Percentiles rank a stretch among this genome's conserved stretches.
Conservation (phyloP, 2,329 filamentous ascomycete genomes). For the Podosphaera fusca region DNA sequence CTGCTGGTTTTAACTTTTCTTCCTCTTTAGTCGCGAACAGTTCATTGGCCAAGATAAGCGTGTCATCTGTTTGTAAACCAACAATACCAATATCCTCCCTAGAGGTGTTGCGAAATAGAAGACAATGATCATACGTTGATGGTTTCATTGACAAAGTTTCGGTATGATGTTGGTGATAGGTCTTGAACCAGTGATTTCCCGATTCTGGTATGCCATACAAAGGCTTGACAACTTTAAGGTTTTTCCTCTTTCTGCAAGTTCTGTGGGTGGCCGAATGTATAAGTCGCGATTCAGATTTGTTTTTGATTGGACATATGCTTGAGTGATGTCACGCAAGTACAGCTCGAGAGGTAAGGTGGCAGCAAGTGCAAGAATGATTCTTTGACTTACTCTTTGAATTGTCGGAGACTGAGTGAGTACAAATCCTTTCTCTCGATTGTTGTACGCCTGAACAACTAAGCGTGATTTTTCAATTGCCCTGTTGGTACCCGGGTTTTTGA, state of each 20-base stretch:
- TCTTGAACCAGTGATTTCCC: too few relatives aligned
- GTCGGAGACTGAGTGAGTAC: not conserved
- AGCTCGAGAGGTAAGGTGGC: not conserved
- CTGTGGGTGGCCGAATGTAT: not conserved
- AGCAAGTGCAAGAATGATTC: not conserved
- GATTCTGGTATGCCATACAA: too few relatives aligned
- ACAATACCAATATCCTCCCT: too few relatives aligned
- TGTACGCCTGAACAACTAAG: slow-evolving; percentile 3
- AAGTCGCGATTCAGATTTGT: not conserved
- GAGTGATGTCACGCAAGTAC: not conserved
- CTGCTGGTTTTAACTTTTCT: too few relatives aligned
- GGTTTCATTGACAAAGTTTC: too few relatives aligned
- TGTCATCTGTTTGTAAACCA: too few relatives aligned
- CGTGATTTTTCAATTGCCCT: not conserved
- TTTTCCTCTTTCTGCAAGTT: not conserved
- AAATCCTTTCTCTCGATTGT: not conserved
- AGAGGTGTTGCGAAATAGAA: too few relatives aligned
- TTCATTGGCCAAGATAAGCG: too few relatives aligned
- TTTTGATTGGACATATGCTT: not conserved
- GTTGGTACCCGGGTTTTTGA: slow-evolving; percentile 2
- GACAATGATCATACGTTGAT: too few relatives aligned
- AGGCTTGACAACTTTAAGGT: not conserved
- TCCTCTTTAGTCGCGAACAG: too few relatives aligned
- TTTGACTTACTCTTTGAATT: not conserved
- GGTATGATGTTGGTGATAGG: too few relatives aligned